Conservation (phyloP, 1,284 basidiomycete genomes). For the Tilletia indica region DNA sequence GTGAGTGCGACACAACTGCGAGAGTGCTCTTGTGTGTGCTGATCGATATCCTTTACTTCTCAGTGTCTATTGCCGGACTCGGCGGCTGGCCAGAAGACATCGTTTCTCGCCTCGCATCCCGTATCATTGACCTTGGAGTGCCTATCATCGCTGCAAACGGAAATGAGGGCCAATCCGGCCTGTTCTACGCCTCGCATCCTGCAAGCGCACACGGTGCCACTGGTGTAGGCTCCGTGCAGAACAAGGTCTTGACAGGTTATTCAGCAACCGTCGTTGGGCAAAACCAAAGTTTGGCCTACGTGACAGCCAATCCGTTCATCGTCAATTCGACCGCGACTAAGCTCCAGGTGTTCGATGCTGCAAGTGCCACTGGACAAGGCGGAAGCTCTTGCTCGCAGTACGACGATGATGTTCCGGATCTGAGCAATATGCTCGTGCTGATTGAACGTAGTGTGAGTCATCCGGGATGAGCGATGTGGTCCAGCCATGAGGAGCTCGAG, state of each 20-base stretch:
- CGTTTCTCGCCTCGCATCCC: constrained; percentile 28
- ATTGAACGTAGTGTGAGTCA: too few species aligned
- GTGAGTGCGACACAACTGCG: too few species aligned
- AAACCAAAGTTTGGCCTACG: constrained; percentile 30
- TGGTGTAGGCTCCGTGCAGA: constrained; percentile 49
- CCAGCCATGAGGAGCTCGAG: too few species aligned
- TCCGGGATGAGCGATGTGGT: too few species aligned
- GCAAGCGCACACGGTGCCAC: constrained; percentile 54
- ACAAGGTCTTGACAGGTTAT: constrained; percentile 35
- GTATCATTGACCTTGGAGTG: constrained; percentile 30
- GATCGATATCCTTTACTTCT: too few species aligned
- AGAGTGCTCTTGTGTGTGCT: too few species aligned
- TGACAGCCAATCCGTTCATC: constrained; percentile 12
- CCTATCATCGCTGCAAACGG: constrained; percentile 51
- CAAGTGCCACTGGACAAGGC: too few species aligned
- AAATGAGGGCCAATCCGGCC: constrained; percentile 57
- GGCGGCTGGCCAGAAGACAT: constrained; percentile 31
- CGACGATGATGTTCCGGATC: too few species aligned
- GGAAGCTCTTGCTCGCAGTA: too few species aligned
- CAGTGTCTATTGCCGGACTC: constrained; percentile 64
- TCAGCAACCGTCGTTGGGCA: constrained; percentile 24
- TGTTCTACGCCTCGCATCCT: constrained; percentile 57
- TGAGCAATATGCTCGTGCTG: too few species aligned
- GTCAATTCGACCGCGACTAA: too few species aligned
- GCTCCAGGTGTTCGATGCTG: too few species aligned